Evolutionary conservation across 352 stramenopile genomes (phyloP).

Genomic region (Pythium scleroteichum): DNA sequence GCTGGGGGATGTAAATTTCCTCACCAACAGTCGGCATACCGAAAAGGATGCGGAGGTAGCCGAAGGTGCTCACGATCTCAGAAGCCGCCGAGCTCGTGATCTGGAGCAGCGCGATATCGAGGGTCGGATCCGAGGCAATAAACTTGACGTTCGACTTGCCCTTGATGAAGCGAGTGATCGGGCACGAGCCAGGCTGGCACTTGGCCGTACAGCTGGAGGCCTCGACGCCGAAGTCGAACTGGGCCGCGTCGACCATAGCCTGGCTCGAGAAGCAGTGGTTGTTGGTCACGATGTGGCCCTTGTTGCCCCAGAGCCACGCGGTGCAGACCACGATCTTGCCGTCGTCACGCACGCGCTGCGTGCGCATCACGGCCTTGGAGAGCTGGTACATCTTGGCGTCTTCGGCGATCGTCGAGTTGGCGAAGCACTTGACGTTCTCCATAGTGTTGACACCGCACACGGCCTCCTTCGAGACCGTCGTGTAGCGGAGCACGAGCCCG

Average conservation of each 20-base stretch:
- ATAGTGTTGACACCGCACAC: constrained; percentile 62
- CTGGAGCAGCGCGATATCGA: constrained; percentile 63
- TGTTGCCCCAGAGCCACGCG: constrained; percentile 60
- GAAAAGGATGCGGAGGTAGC: constrained; percentile 64
- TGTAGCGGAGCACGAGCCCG: constrained; percentile 24
- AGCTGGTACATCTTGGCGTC: constrained; percentile 44
- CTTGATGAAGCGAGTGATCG: constrained; percentile 36
- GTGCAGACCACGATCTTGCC: constrained; percentile 60
- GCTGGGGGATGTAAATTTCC: constrained; percentile 73
- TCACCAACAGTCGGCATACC: constrained; percentile 47
- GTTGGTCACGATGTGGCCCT: constrained; percentile 71
- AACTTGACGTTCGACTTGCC: constrained; percentile 53
- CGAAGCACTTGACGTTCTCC: constrained; percentile 55
- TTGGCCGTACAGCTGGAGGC: constrained; percentile 34
- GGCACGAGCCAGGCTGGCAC: constrained; percentile 35
- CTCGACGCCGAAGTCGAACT: constrained; percentile 37
- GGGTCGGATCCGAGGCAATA: constrained; percentile 47
- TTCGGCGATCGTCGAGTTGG: constrained; percentile 24
- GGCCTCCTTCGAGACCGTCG: constrained; percentile 45
- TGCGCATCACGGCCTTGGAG: constrained; percentile 48
- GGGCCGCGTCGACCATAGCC: constrained; percentile 40
- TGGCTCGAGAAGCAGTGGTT: constrained; percentile 55
- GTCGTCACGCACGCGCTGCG: constrained; percentile 48
- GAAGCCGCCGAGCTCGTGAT: constrained; percentile 37
- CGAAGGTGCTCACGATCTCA: constrained; percentile 45